Percentiles rank a stretch among this genome's conserved stretches.
Conservation (phyloP, 1,284 basidiomycete species). For the Lignosus rhinocerotis region DNA sequence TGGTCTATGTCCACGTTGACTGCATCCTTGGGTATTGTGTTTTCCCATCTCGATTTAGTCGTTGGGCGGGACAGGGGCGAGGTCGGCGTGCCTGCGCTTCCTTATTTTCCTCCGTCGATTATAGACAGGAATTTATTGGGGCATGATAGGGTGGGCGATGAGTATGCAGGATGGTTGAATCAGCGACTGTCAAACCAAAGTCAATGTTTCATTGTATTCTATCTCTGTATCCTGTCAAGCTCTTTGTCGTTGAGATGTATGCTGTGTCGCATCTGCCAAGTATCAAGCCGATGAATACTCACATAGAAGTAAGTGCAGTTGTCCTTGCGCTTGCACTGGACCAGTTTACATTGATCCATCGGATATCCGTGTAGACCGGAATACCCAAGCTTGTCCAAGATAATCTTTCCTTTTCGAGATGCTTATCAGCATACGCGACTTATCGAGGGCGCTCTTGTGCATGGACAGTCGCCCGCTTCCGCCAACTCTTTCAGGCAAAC, state of each 20-base stretch:
- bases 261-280: too few species aligned
- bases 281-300: not conserved
- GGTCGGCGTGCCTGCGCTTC: slow-evolving; percentile 15
- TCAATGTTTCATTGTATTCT: too few species aligned
- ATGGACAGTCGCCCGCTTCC: not conserved
- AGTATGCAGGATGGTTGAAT: too few species aligned
- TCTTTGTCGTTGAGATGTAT: too few species aligned
- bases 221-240: too few species aligned
- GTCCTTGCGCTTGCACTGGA: not conserved
- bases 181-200: too few species aligned
- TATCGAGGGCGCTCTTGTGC: slow-evolving; percentile 9
- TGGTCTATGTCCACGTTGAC: not conserved
- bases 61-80: slow-evolving; percentile 6
- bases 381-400: not conserved
- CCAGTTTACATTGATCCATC: not conserved
- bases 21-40: too few species aligned
- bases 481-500: slow-evolving; percentile 13
- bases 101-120: not conserved
- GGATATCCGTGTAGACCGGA: not conserved
- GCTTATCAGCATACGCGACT: slow-evolving; percentile 16
- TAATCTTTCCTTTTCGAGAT: not conserved
- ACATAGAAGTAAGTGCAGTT: not conserved
- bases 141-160: too few species aligned
- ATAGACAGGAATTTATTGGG: not conserved
- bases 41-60: not conserved